Conservation (phyloP, 2,329 filamentous ascomycete species). For the Fusarium palustre region DNA sequence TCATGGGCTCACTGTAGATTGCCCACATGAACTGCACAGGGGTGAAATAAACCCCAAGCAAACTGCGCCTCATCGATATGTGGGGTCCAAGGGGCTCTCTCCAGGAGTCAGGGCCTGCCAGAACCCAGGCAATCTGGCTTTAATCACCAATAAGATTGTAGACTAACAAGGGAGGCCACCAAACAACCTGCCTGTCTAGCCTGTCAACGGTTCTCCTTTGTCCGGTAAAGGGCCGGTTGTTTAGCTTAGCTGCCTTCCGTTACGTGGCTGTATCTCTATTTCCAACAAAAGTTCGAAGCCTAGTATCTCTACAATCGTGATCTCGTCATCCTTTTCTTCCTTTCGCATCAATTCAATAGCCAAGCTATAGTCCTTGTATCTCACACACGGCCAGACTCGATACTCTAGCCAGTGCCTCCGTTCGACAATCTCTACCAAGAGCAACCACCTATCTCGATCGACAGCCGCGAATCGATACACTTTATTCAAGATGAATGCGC, state of each 20-base stretch:
- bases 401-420: slow-evolving; percentile 1
- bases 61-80: slow-evolving; percentile 38
- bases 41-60: slow-evolving; percentile 1
- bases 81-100: slow-evolving; percentile 31
- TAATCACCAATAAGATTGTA: slow-evolving; percentile 35
- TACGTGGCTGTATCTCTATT: slow-evolving; percentile 45
- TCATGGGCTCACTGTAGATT: not conserved
- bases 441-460: slow-evolving; percentile 5
- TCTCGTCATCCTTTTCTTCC: slow-evolving; percentile 22
- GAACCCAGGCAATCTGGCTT: slow-evolving; percentile 9
- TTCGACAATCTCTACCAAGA: not conserved
- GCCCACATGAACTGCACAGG: slow-evolving; percentile 10
- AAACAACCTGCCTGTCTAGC: slow-evolving; percentile 27
- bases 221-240: slow-evolving; percentile 40
- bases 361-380: slow-evolving; percentile 12
- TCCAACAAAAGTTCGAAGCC: slow-evolving; percentile 35
- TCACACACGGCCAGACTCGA: slow-evolving; percentile 1
- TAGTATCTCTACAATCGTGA: slow-evolving; percentile 18
- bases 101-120: slow-evolving; percentile 10
- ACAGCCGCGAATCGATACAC: slow-evolving; percentile 22
- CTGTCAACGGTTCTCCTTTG: slow-evolving; percentile 34
- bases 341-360: slow-evolving; percentile 17
- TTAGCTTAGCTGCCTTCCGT: slow-evolving; percentile 37
- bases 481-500: slow-evolving; percentile 76
- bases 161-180: slow-evolving; percentile 30